Evolutionary conservation across 192 early-diverging fungal genomes (phyloP), one percentile per base, ranked within the genome.

Genomic region (Linnemannia exigua): DNA sequence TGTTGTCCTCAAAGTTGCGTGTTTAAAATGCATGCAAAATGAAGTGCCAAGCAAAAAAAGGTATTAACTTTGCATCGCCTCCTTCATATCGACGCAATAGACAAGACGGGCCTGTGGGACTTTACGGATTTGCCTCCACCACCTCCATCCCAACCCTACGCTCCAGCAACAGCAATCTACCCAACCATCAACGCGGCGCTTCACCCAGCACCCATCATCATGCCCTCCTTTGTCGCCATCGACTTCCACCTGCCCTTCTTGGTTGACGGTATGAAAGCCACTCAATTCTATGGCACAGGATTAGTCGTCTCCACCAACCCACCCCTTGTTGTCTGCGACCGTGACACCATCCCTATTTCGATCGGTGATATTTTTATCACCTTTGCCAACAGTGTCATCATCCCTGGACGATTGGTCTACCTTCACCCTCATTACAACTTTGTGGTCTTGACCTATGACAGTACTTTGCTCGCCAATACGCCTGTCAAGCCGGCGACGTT

Each of bases 371-470:
- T 97, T 37, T 90, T 91, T 51, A 88, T 99, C 46, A 96, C 95
- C 0, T 94, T 99, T 85, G 96, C 94, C 54, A 95, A 97, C 79
- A 94, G 94, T 41, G 93, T 97, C n/a, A 94, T 96, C 54, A 94
- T 99, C 75, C 97, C 97, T 0, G 98, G 92, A 25, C 93, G 92
- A 75, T 87, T 97, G 54, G 78, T 94, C 9, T 97, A 96, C 76
- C 68, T 96, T 52, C 98, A 99, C 73, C 98, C 97, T 1, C 93
- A 94, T 1, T 95, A 97, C 79, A 98, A 97, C 90, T 95, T 95
- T 90, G 93, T 94, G 2, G 90, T 99, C 46, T 44, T 99, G 16
- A 92, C 92, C 44, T 99, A 96, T 79, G 94, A 99, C 68, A 90
- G 96, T 33, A 77, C 72, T 17, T 88, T 95, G 11, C 81, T 98